These are phyloP conservation scores for Fraxinus pennsylvanica DNA, from an alignment of 257 asterid species.

Conservation along the genomic window DNA sequence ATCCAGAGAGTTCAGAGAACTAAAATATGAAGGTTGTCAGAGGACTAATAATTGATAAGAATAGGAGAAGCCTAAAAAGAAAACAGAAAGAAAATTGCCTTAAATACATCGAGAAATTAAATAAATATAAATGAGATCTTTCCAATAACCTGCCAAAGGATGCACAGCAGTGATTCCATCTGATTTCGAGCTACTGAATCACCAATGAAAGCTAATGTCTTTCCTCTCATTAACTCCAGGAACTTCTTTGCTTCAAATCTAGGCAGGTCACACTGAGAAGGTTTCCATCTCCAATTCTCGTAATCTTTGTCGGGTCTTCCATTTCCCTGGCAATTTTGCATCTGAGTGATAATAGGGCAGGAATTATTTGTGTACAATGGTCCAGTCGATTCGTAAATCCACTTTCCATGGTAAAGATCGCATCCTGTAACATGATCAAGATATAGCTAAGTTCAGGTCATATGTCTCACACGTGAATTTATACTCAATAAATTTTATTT, in stretches of 20 bases:
- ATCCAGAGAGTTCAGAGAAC: not conserved
- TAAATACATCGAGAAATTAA: not conserved
- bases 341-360: constrained; percentile 85
- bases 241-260: constrained; percentile 70
- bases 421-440: constrained; percentile 56
- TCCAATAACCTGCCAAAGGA: constrained; percentile 83
- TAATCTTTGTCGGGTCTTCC: constrained; percentile 94
- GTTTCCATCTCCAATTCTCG: constrained; percentile 96
- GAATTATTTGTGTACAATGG: constrained; percentile 80
- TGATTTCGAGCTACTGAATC: constrained; percentile 98
- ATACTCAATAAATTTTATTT: not conserved
- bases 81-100: not conserved
- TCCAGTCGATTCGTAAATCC: constrained; percentile 70
- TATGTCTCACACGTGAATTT: not conserved
- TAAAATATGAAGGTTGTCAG: not conserved
- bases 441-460: not conserved
- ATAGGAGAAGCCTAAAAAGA: not conserved
- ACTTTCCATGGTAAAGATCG: constrained; percentile 79
- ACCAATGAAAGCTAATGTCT: constrained; percentile 90
- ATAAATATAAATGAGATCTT: constrained; percentile 9
- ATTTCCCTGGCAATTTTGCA: constrained; percentile 95
- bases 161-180: constrained; percentile 90
- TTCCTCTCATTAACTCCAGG: constrained; percentile 88
- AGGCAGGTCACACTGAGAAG: constrained; percentile 75
- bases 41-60: not conserved